A percentile compares a stretch with the other conserved stretches of the same genome.
Conservation (phyloP, 1,139 yeast species). For the Geotrichum fermentans region DNA sequence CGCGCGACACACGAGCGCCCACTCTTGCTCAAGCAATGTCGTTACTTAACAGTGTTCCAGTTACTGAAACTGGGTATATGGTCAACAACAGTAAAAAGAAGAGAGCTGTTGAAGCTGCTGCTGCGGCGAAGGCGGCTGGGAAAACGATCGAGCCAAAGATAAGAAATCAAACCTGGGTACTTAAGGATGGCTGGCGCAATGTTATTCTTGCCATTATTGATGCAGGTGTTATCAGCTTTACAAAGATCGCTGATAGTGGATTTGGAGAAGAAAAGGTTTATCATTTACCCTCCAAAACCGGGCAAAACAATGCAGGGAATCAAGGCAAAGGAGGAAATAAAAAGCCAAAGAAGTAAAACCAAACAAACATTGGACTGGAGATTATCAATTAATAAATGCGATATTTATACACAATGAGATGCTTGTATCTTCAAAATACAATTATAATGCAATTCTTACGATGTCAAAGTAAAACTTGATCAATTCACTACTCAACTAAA, state of each 20-base stretch:
- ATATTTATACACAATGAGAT: too few relatives aligned
- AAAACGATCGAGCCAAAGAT: constrained; percentile 3
- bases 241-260: constrained; percentile 54
- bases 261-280: constrained; percentile 38
- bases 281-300: background rate
- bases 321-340: background rate
- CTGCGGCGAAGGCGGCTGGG: constrained; percentile 27
- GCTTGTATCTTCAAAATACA: too few relatives aligned
- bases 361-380: too few relatives aligned
- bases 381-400: too few relatives aligned
- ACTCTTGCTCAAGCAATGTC: constrained; percentile 38
- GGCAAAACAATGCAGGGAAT: background rate
- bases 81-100: constrained; percentile 20
- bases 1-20: constrained; percentile 52
- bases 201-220: constrained; percentile 64
- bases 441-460: too few relatives aligned
- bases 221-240: constrained; percentile 66
- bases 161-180: constrained; percentile 35
- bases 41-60: constrained; percentile 34
- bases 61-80: constrained; percentile 24
- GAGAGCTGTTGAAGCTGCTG: constrained; percentile 24
- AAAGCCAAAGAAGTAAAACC: background rate
- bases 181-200: constrained; percentile 48
- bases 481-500: too few relatives aligned
- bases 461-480: too few relatives aligned